A percentile compares a stretch with the other conserved stretches of the same genome.
Conservation (phyloP, 805 yeast species). For the Wickerhamomyces strasburgensis region DNA sequence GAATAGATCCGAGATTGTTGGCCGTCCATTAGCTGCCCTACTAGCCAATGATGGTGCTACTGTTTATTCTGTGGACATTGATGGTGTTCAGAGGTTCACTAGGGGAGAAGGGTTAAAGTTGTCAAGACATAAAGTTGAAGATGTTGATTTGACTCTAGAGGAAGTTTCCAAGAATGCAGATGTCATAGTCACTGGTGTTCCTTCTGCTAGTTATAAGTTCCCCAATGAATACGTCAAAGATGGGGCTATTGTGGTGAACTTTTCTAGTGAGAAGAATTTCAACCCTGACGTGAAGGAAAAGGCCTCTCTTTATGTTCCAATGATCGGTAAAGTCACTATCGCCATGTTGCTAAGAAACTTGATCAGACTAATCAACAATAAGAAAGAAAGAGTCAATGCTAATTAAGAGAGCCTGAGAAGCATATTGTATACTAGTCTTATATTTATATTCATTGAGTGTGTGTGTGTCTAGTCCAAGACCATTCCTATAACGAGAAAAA, state of each 20-base stretch:
- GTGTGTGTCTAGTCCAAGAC: no score
- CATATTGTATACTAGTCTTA: background rate
- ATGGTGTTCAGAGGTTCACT: slow-evolving; percentile 85
- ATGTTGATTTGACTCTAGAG: slow-evolving; percentile 48
- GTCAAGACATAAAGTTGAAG: slow-evolving; percentile 76
- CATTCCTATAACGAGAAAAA: no score
- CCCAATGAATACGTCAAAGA: slow-evolving; percentile 74
- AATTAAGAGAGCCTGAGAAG: slow-evolving; percentile 2
- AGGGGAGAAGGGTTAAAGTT: slow-evolving; percentile 87
- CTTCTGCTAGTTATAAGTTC: slow-evolving; percentile 76
- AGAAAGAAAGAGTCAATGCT: slow-evolving; percentile 11
- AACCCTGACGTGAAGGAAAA: slow-evolving; percentile 72
- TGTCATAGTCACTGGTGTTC: slow-evolving; percentile 95
- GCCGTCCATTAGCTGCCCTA: slow-evolving; percentile 93
- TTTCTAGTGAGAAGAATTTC: slow-evolving; percentile 86
- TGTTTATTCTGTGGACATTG: slow-evolving; percentile 86
- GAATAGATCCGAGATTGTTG: slow-evolving; percentile 94
- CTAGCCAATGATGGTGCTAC: slow-evolving; percentile 97
- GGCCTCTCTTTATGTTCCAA: slow-evolving; percentile 92
- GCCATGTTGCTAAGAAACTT: slow-evolving; percentile 90
- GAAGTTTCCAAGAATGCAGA: slow-evolving; percentile 73
- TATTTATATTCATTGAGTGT: background rate
- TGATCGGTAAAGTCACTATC: slow-evolving; percentile 94
- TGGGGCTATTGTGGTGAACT: slow-evolving; percentile 89
- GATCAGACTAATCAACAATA: slow-evolving; percentile 74